A percentile compares a stretch with the other conserved stretches of the same genome.
These are phyloP conservation scores for Hylodesmum podocarpum DNA, from an alignment of 306 rosid genomes.

Conservation along the genomic window DNA sequence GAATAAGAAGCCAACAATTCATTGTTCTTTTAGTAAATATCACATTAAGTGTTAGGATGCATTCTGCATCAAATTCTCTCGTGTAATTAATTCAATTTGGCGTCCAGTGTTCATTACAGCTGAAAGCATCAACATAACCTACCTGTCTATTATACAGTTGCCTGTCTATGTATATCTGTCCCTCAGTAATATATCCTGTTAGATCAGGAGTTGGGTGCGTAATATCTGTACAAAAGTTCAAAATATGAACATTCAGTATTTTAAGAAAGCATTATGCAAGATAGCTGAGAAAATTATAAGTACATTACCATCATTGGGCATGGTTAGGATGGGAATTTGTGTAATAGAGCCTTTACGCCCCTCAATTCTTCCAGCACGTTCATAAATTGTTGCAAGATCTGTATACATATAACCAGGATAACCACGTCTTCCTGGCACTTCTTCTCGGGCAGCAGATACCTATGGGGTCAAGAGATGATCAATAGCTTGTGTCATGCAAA, in stretches of 20 bases:
- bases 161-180: constrained; percentile 96
- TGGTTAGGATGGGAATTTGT: constrained; percentile 95
- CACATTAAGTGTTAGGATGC: background rate
- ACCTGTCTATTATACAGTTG: constrained; percentile 99
- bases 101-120: constrained; percentile 2
- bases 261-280: constrained; percentile 17
- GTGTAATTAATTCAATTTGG: background rate
- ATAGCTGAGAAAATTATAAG: background rate
- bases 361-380: constrained; percentile 99
- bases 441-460: constrained; percentile 99
- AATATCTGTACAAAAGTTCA: constrained; percentile 67
- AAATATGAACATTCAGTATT: constrained; percentile 22
- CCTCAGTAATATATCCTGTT: constrained; percentile 98
- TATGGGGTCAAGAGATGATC: constrained; percentile 33
- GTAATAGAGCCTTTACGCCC: constrained; percentile 99
- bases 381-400: constrained; percentile 98
- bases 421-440: constrained; percentile 99
- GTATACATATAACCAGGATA: constrained; percentile 99
- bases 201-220: constrained; percentile 99
- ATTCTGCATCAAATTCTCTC: background rate
- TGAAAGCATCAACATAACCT: constrained; percentile 24
- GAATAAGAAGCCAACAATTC: constrained; percentile 4
- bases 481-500: constrained; percentile 15
- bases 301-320: constrained; percentile 95
- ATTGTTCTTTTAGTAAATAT: constrained; percentile 10